phyloP scores from a whole-genome alignment of 768 basidiomycete genomes.

The Cantharellus anzutake region DNA sequence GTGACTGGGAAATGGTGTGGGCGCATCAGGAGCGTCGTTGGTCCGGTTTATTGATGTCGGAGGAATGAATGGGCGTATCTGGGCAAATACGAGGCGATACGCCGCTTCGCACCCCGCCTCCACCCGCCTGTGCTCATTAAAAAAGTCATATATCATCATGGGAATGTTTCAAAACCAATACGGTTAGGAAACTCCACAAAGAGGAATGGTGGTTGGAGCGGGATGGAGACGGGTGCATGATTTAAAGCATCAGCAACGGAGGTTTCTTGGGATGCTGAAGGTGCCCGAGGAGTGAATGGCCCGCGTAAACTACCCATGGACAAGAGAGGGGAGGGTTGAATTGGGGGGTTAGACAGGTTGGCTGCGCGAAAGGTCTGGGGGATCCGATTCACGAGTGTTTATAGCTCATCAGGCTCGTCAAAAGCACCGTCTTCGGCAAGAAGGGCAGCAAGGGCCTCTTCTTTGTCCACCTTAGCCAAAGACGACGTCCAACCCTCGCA shows the following conservation, averaged over 20 bases:
- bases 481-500: slow-evolving; percentile 67
- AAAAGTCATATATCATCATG: slow-evolving; percentile 79
- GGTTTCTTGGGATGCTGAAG: not conserved
- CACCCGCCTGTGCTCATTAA: slow-evolving; percentile 75
- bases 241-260: slow-evolving; percentile 21
- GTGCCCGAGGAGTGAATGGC: slow-evolving; percentile 10
- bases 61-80: slow-evolving; percentile 38
- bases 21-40: not conserved
- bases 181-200: slow-evolving; percentile 56
- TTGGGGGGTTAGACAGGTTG: slow-evolving; percentile 15
- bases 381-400: slow-evolving; percentile 11
- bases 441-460: slow-evolving; percentile 46
- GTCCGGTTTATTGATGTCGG: slow-evolving; percentile 10
- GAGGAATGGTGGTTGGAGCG: slow-evolving; percentile 60
- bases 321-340: slow-evolving; percentile 18
- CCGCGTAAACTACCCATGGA: slow-evolving; percentile 7
- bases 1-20: slow-evolving; percentile 1
- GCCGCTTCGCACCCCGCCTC: slow-evolving; percentile 64
- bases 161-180: slow-evolving; percentile 73
- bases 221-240: slow-evolving; percentile 35
- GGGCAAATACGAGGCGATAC: slow-evolving; percentile 44
- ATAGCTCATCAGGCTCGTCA: slow-evolving; percentile 35
- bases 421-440: slow-evolving; percentile 60
- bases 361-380: slow-evolving; percentile 12
- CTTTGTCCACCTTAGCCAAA: slow-evolving; percentile 45